Evolutionary conservation across 306 rosid genomes (phyloP), one percentile per base, ranked within the genome.

Genomic region (Citrullus colocynthis): DNA sequence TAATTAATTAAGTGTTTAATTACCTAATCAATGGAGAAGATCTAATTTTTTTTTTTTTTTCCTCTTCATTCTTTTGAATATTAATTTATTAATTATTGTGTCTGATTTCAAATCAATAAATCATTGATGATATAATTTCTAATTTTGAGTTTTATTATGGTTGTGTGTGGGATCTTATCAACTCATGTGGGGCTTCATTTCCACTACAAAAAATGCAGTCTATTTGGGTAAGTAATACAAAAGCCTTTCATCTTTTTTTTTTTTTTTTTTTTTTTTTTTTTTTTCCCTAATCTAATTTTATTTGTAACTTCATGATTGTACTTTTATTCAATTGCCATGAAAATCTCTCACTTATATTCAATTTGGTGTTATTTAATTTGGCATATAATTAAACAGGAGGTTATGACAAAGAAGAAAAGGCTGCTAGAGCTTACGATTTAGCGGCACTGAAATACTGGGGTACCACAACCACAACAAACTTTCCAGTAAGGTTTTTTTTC

Each of bases 361-460:
- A 67, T 41, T 41, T 67, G 36, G 9, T 66, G 64, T 52, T 1
- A 49, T 42, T 42, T 58, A 60, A 59, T 69, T 14, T 41, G 20
- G 60, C 67, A 58, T 49, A 48, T 6, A 36, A 36, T 64, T 37
- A 51, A 17, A 77, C 63, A 93, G 98, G 98, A 49, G 98, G 97
- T 44, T 93, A 93, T 89, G 98, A 93, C 82, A 93, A 91, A 83
- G 98, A 93, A 89, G 97, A 93, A 65, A 93, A 93, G 77, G 98
- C 97, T 76, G 98, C 98, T 37, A 90, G 97, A 83, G 91, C 98
- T 75, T 93, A 93, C 39, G 98, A 93, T 85, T 85, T 93, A 62
- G 98, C 98, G 64, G 98, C 98, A 75, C 84, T 93, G 45, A 93
- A 93, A 83, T 93, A 93, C 66, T 93, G 98, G 98, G 98, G 98